Conservation (phyloP, 768 basidiomycete species). For the Hypholoma sublateritium region DNA sequence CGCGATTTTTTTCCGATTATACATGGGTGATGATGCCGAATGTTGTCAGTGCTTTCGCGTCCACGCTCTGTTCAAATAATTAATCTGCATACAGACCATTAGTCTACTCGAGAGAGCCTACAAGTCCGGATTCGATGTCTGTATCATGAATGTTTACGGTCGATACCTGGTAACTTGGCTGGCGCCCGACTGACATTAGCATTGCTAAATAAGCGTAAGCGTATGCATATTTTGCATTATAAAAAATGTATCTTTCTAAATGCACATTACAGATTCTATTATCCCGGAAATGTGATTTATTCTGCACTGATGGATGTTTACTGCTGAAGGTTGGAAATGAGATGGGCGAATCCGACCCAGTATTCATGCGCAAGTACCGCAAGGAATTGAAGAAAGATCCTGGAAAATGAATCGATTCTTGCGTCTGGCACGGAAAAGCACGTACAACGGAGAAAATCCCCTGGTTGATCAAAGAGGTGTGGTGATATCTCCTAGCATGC, state of each 20-base stretch:
- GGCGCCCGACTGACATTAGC: slow-evolving; percentile 48
- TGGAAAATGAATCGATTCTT: slow-evolving; percentile 49
- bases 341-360: slow-evolving; percentile 46
- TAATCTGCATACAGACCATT: slow-evolving; percentile 28
- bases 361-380: slow-evolving; percentile 47
- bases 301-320: not conserved
- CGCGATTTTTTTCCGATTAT: slow-evolving; percentile 57
- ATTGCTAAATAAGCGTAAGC: slow-evolving; percentile 52
- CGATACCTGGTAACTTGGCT: slow-evolving; percentile 52
- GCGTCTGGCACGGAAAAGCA: slow-evolving; percentile 51
- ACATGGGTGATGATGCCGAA: slow-evolving; percentile 57
- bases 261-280: slow-evolving; percentile 33
- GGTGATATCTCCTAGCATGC: not conserved
- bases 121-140: slow-evolving; percentile 44
- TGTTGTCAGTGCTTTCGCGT: slow-evolving; percentile 28
- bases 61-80: not conserved
- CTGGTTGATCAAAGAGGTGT: slow-evolving; percentile 44
- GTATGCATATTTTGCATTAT: slow-evolving; percentile 28
- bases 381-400: slow-evolving; percentile 38
- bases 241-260: not conserved
- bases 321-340: slow-evolving; percentile 40
- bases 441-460: slow-evolving; percentile 53
- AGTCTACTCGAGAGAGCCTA: slow-evolving; percentile 46
- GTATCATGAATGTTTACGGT: slow-evolving; percentile 49
- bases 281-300: slow-evolving; percentile 28